Conservation (phyloP, 257 asterid species). For the Solanum tarijense region DNA sequence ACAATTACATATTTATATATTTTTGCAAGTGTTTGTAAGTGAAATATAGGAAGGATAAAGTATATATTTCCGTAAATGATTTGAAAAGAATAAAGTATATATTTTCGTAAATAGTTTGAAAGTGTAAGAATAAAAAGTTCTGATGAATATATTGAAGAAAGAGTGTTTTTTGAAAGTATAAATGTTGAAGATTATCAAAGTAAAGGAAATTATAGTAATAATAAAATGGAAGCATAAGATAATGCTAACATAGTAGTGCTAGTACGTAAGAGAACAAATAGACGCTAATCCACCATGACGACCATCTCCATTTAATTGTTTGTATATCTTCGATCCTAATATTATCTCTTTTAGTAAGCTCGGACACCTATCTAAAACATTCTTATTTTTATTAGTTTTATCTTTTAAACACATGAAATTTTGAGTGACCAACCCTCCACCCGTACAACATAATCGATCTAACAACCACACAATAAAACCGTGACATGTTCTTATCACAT, state of each 20-base stretch:
- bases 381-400: not conserved
- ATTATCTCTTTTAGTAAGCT: not conserved
- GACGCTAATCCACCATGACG: not conserved
- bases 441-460: not conserved
- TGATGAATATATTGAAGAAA: not conserved
- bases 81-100: not conserved
- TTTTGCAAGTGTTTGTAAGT: not conserved
- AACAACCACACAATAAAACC: not conserved
- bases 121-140: fast-evolving
- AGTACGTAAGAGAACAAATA: not conserved
- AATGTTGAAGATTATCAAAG: not conserved
- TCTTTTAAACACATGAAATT: not conserved
- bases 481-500: not conserved
- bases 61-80: not conserved
- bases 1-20: not conserved
- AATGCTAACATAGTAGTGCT: not conserved
- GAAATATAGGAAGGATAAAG: not conserved
- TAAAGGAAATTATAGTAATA: not conserved
- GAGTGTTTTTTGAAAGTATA: not conserved
- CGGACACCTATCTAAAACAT: fast-evolving
- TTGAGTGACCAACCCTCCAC: not conserved
- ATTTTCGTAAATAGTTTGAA: too few species aligned
- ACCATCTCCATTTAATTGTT: not conserved
- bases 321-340: not conserved
- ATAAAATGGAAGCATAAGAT: not conserved